These are phyloP conservation scores for Aspergillus aculeatinus DNA, from an alignment of 2,329 filamentous ascomycete genomes.

Conservation along the genomic window DNA sequence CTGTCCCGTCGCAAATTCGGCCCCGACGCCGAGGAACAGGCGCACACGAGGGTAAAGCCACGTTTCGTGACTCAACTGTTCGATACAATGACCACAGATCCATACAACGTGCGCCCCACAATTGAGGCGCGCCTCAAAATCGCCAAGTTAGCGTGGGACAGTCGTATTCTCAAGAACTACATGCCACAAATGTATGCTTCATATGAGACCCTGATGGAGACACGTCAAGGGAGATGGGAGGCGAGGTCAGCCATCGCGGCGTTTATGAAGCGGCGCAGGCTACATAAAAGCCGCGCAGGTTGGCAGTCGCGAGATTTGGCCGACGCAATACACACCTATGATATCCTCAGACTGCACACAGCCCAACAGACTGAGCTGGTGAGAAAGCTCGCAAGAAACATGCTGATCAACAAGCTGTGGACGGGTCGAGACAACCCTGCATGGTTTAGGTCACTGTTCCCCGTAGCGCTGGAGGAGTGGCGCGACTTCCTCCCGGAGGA, in stretches of 20 bases:
- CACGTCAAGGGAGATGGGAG: conserved; percentile 26
- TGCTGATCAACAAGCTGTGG: conserved; percentile 24
- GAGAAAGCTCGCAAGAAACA: conserved; percentile 24
- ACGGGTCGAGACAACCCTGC: conserved; percentile 14
- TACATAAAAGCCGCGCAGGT: conserved; percentile 2
- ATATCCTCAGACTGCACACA: conserved; percentile 30
- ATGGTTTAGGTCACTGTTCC: conserved; percentile 41
- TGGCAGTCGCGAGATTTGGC: conserved; percentile 25
- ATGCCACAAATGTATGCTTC: conserved; percentile 29
- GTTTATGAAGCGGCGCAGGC: conserved; percentile 20
- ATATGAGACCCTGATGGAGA: conserved; percentile 31
- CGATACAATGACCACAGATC: conserved; percentile 58
- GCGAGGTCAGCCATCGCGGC: conserved; percentile 27
- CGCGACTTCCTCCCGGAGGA: conserved; percentile 45
- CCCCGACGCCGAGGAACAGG: conserved; percentile 26
- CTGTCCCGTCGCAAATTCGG: conserved; percentile 47
- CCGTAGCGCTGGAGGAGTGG: conserved; percentile 51
- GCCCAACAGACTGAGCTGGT: conserved; percentile 29
- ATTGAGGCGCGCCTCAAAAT: conserved; percentile 54
- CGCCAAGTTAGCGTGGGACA: conserved; percentile 29
- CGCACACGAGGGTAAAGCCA: conserved; percentile 37
- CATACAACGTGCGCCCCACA: conserved; percentile 57
- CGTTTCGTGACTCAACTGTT: conserved; percentile 56
- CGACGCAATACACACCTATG: conserved; percentile 34
- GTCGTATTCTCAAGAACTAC: conserved; percentile 21